Conservation (phyloP, 441 rosid genomes). For the Erodium moschatum region DNA sequence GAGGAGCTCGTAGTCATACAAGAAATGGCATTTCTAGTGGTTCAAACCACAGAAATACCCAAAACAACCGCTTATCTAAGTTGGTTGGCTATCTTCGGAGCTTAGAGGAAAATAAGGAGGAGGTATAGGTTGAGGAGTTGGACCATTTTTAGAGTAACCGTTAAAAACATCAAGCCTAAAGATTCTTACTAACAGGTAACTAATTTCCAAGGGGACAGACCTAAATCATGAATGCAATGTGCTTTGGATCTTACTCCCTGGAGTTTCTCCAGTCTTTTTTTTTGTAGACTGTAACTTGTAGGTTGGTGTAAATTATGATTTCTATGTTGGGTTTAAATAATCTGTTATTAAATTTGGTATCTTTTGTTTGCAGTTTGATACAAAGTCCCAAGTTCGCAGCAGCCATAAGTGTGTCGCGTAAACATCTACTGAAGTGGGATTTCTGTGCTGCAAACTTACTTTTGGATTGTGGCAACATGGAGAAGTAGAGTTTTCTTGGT, state of each 20-base stretch:
- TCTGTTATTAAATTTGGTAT: too few relatives aligned
- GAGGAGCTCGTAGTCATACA: conserved; percentile 58
- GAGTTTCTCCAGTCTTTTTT: background rate
- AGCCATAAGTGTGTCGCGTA: too few relatives aligned
- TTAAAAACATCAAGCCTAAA: background rate
- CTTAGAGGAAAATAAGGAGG: conserved; percentile 41
- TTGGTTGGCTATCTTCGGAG: conserved; percentile 47
- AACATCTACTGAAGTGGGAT: too few relatives aligned
- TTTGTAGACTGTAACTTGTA: background rate
- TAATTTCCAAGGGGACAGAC: conserved; percentile 11
- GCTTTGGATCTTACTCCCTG: background rate
- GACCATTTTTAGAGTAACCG: conserved; percentile 12
- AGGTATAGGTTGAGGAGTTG: conserved; percentile 31
- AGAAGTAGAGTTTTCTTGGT: too few relatives aligned
- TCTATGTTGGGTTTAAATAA: too few relatives aligned
- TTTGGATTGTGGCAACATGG: too few relatives aligned
- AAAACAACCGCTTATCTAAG: conserved; percentile 41
- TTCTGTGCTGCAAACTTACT: too few relatives aligned
- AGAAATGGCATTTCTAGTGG: conserved; percentile 30
- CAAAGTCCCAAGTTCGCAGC: too few relatives aligned
- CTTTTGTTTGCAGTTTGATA: too few relatives aligned
- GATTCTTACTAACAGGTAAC: conserved; percentile 11
- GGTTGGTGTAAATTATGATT: background rate
- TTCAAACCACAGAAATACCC: conserved; percentile 29
- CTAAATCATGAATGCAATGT: background rate